Conservation (phyloP, 2,329 filamentous ascomycete species). For the Juglanconis sp. region DNA sequence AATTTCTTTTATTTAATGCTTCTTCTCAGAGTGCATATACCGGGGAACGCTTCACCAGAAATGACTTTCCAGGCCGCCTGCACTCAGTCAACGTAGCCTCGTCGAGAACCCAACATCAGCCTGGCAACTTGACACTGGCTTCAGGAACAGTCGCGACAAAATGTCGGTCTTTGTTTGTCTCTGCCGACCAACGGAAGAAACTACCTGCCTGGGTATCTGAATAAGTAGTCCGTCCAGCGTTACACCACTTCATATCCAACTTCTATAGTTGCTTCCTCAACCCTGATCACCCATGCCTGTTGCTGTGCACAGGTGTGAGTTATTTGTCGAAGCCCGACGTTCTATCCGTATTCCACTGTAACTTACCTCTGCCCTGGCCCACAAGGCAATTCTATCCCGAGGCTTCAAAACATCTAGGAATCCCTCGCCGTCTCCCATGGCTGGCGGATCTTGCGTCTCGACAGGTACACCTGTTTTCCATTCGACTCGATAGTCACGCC, state of each 20-base stretch:
- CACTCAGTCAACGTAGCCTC: too few relatives aligned
- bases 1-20: too few relatives aligned
- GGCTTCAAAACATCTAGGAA: not conserved
- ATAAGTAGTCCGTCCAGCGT: not conserved
- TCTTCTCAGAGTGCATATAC: too few relatives aligned
- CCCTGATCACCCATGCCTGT: not conserved
- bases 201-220: not conserved
- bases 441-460: not conserved
- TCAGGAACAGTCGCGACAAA: too few relatives aligned
- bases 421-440: not conserved
- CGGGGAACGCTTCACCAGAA: too few relatives aligned
- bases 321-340: not conserved
- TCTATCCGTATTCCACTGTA: too few relatives aligned
- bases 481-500: not conserved
- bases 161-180: too few relatives aligned
- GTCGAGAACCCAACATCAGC: too few relatives aligned
- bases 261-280: not conserved
- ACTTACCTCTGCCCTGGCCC: slow-evolving; percentile 6
- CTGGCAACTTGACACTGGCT: too few relatives aligned
- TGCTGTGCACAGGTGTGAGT: not conserved
- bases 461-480: not conserved
- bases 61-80: too few relatives aligned
- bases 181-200: too few relatives aligned
- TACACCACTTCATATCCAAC: not conserved
- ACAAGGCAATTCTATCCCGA: not conserved